Conservation (phyloP, 2,329 filamentous ascomycete genomes). For the Atkinsonella texensis region DNA sequence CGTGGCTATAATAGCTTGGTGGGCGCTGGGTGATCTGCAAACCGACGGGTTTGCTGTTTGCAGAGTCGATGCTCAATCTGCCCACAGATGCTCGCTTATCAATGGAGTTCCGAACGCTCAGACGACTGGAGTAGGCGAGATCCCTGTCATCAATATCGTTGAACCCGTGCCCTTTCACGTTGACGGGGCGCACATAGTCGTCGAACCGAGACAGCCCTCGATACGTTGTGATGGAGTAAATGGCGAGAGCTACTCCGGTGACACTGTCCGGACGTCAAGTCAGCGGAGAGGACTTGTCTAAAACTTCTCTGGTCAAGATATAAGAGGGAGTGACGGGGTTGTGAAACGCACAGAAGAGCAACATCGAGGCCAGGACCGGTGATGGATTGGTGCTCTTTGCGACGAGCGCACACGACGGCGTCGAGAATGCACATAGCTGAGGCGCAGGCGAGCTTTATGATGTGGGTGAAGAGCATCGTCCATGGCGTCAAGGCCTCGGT, state of each 20-base stretch:
- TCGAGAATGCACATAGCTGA: slow-evolving; percentile 37
- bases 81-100: slow-evolving; percentile 16
- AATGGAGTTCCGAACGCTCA: slow-evolving; percentile 12
- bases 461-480: slow-evolving; percentile 38
- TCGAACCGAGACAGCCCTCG: slow-evolving; percentile 36
- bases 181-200: slow-evolving; percentile 36
- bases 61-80: slow-evolving; percentile 19
- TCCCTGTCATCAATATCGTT: slow-evolving; percentile 20
- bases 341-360: slow-evolving; percentile 32
- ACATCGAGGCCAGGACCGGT: slow-evolving; percentile 37
- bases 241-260: slow-evolving; percentile 28
- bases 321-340: not conserved
- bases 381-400: slow-evolving; percentile 34
- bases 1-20: slow-evolving; percentile 28
- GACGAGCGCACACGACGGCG: slow-evolving; percentile 35
- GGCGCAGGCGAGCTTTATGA: slow-evolving; percentile 36
- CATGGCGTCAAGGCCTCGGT: slow-evolving; percentile 42
- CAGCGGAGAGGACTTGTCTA: too few species aligned
- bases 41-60: slow-evolving; percentile 10
- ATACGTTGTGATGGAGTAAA: slow-evolving; percentile 36
- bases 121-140: slow-evolving; percentile 13
- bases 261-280: slow-evolving; percentile 18
- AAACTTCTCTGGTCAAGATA: too few species aligned
- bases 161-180: slow-evolving; percentile 38
- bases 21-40: slow-evolving; percentile 13